These are phyloP conservation scores for Microcera coccophila DNA, from an alignment of 2,329 filamentous ascomycete genomes.

Conservation along the genomic window DNA sequence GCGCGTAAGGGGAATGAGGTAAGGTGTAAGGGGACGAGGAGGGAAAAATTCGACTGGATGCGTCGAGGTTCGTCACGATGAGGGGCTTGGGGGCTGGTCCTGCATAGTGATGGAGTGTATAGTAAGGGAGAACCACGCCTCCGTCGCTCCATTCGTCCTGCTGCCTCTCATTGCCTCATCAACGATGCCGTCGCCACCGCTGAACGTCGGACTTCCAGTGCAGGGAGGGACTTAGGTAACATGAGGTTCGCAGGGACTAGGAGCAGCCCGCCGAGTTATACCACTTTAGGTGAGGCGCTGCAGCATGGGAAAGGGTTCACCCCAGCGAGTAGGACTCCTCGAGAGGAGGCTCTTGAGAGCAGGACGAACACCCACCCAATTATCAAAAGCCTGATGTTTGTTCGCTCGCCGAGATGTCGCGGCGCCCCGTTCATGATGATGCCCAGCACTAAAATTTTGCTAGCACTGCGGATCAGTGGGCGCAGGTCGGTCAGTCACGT, in stretches of 20 bases:
- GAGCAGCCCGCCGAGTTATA: constrained; percentile 16
- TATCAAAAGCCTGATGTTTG: constrained; percentile 17
- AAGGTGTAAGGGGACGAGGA: constrained; percentile 17
- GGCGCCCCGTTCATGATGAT: constrained; percentile 2
- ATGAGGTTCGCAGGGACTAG: constrained; percentile 22
- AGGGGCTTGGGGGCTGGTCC: constrained; percentile 12
- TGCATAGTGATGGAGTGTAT: constrained; percentile 15
- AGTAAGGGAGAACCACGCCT: constrained; percentile 3
- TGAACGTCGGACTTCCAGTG: constrained; percentile 4
- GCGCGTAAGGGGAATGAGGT: constrained; percentile 22
- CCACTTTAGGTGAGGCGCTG: constrained; percentile 11
- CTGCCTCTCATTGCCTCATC: constrained; percentile 16
- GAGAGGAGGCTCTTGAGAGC: background rate
- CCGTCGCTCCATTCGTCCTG: constrained; percentile 1
- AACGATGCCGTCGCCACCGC: constrained; percentile 19
- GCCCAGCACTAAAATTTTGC: constrained; percentile 8
- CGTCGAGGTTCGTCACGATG: constrained; percentile 20
- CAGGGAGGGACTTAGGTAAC: too few species aligned
- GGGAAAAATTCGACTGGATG: constrained; percentile 13
- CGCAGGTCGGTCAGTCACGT: too few species aligned
- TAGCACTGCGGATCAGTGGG: too few species aligned
- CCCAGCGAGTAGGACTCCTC: constrained; percentile 7
- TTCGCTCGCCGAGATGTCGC: constrained; percentile 17
- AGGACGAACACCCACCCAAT: constrained; percentile 16
- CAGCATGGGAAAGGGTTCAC: constrained; percentile 12